These are phyloP conservation scores for Clonostachys rhizophaga DNA, from an alignment of 2,329 filamentous ascomycete species.

Conservation along the genomic window DNA sequence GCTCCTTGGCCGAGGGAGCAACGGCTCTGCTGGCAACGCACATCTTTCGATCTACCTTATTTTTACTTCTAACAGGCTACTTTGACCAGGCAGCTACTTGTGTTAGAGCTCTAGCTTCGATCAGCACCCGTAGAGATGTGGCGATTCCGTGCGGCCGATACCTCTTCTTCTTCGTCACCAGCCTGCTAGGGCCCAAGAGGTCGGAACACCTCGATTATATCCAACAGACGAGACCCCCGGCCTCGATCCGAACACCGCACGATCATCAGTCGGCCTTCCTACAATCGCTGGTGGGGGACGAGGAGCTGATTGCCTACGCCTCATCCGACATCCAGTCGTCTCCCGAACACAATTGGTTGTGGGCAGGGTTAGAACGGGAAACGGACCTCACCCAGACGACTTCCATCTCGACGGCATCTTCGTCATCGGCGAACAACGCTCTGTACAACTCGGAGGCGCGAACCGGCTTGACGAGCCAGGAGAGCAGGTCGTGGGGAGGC, in stretches of 20 bases:
- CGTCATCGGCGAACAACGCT: conserved; percentile 5
- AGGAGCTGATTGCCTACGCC: conserved; percentile 83
- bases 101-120: conserved; percentile 64
- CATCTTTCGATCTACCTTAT: conserved; percentile 80
- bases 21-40: conserved; percentile 76
- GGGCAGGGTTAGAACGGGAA: conserved; percentile 59
- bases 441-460: conserved; percentile 40
- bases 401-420: conserved; percentile 14
- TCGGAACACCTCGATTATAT: conserved; percentile 37
- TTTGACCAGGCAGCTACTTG: conserved; percentile 70
- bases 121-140: conserved; percentile 67
- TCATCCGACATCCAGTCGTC: conserved; percentile 82
- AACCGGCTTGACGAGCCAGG: conserved; percentile 49
- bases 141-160: conserved; percentile 78
- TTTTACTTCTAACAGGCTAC: conserved; percentile 71
- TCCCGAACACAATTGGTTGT: conserved; percentile 78
- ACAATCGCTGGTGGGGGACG: conserved; percentile 51
- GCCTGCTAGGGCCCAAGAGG: conserved; percentile 51
- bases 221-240: conserved; percentile 20
- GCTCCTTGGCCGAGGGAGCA: conserved; percentile 60
- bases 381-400: conserved; percentile 2
- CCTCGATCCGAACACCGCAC: conserved; percentile 15
- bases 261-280: conserved; percentile 20
- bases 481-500: conserved; percentile 68
- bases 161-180: conserved; percentile 72